Percentiles rank a stretch among this genome's conserved stretches.
Conservation (phyloP, 495 filamentous ascomycete species). For the Talaromyces thailandensis region DNA sequence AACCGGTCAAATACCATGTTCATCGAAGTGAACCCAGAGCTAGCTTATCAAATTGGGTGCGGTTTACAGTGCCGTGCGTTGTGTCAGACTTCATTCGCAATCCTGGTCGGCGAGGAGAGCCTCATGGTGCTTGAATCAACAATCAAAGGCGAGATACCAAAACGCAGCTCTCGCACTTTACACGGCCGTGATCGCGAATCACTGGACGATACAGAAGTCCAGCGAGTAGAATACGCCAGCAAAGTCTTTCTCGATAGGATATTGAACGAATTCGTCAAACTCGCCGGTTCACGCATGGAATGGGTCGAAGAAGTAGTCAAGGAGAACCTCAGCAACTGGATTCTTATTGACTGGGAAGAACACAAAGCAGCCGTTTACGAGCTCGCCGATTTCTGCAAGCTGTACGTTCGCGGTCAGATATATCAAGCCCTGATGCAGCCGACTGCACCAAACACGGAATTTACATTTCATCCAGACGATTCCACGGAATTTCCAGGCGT, state of each 20-base stretch:
- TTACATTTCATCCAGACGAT: background rate
- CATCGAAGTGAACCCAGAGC: constrained; percentile 38
- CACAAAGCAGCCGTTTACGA: constrained; percentile 7
- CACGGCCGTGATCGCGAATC: constrained; percentile 23
- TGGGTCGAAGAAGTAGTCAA: constrained; percentile 25
- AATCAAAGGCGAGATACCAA: background rate
- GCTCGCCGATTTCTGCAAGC: constrained; percentile 18
- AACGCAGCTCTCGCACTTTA: constrained; percentile 11
- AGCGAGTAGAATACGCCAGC: constrained; percentile 44
- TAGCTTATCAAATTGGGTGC: constrained; percentile 34
- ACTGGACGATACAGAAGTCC: constrained; percentile 33
- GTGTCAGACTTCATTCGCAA: constrained; percentile 36
- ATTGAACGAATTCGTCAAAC: constrained; percentile 20
- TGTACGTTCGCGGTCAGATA: constrained; percentile 19
- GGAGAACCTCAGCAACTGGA: constrained; percentile 11
- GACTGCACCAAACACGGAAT: background rate
- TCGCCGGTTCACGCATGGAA: constrained; percentile 26
- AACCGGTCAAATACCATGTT: constrained; percentile 27
- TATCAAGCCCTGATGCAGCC: constrained; percentile 8
- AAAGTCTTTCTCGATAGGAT: constrained; percentile 32
- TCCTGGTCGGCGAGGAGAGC: constrained; percentile 39
- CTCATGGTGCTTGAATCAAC: constrained; percentile 19
- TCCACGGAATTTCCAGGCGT: constrained; percentile 10
- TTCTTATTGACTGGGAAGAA: constrained; percentile 14
- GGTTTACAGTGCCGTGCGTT: constrained; percentile 28